phyloP scores from a whole-genome alignment of 2,329 filamentous ascomycete genomes.

The Neofusicoccum umdonicola region DNA sequence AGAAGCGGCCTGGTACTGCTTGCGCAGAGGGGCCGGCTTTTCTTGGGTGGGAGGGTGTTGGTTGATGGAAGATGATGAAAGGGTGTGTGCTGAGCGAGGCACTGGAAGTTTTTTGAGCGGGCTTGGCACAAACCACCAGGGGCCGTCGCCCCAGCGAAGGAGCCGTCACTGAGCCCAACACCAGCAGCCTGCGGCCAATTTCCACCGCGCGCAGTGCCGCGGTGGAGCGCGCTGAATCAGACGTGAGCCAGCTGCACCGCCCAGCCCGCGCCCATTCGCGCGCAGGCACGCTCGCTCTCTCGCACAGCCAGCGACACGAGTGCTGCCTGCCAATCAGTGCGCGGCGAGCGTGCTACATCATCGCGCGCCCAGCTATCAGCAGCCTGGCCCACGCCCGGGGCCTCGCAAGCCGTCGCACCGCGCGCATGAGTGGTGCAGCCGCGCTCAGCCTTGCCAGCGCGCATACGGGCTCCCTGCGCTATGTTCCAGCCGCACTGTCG shows the following conservation, averaged over 20 bases:
- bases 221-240: constrained; percentile 5
- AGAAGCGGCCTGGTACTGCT: constrained; percentile 30
- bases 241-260: not conserved
- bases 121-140: constrained; percentile 10
- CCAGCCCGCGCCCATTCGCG: constrained; percentile 3
- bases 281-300: not conserved
- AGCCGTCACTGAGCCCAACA: not conserved
- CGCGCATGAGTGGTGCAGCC: not conserved
- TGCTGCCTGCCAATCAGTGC: constrained; percentile 7
- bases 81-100: constrained; percentile 15
- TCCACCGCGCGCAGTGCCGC: not conserved
- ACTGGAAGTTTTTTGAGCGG: constrained; percentile 17
- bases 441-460: constrained; percentile 3
- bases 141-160: constrained; percentile 1
- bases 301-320: not conserved
- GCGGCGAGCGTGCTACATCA: constrained; percentile 6
- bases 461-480: not conserved
- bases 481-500: not conserved
- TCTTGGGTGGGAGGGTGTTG: constrained; percentile 11
- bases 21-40: constrained; percentile 14
- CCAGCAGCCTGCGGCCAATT: not conserved
- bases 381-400: not conserved
- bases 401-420: not conserved
- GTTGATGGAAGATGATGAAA: constrained; percentile 18
- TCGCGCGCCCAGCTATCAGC: not conserved